Percentiles rank a stretch among this genome's conserved stretches.
Conservation (phyloP, 106 monocot species). For the Amphibolis antarctica region DNA sequence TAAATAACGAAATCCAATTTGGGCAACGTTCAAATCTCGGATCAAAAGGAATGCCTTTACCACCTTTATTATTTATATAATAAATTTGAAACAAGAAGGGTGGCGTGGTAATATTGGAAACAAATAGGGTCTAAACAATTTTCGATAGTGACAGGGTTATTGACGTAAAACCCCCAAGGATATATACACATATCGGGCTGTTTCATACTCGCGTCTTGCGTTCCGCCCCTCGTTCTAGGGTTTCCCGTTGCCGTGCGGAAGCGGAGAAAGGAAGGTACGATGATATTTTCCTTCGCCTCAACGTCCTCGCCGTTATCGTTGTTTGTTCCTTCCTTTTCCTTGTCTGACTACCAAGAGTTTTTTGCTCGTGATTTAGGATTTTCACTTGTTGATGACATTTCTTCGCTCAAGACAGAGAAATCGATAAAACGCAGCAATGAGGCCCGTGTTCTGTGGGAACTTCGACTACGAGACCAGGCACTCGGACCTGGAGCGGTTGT, state of each 20-base stretch:
- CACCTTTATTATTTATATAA: no score
- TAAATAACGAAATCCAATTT: no score
- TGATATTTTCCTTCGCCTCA: background rate
- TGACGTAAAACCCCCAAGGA: no score
- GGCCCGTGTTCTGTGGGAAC: slow-evolving; percentile 77
- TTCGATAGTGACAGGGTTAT: no score
- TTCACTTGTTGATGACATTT: background rate
- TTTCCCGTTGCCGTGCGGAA: background rate
- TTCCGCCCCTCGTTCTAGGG: background rate
- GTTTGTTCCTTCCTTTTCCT: background rate
- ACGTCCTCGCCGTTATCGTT: background rate
- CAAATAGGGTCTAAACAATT: no score
- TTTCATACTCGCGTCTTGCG: no score
- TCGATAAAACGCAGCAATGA: slow-evolving; percentile 28
- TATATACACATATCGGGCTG: no score
- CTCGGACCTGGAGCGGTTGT: slow-evolving; percentile 70
- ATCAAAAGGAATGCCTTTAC: no score
- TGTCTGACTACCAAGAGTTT: background rate
- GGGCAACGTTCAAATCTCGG: no score
- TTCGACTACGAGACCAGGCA: slow-evolving; percentile 76
- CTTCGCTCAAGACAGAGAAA: background rate
- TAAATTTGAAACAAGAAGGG: no score
- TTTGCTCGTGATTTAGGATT: background rate
- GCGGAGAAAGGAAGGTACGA: background rate
- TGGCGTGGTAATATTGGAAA: no score